Percentiles rank a stretch among this genome's conserved stretches.
These are phyloP conservation scores for Paramyrothecium sp. DNA, from an alignment of 2,329 filamentous ascomycete genomes.

Conservation along the genomic window DNA sequence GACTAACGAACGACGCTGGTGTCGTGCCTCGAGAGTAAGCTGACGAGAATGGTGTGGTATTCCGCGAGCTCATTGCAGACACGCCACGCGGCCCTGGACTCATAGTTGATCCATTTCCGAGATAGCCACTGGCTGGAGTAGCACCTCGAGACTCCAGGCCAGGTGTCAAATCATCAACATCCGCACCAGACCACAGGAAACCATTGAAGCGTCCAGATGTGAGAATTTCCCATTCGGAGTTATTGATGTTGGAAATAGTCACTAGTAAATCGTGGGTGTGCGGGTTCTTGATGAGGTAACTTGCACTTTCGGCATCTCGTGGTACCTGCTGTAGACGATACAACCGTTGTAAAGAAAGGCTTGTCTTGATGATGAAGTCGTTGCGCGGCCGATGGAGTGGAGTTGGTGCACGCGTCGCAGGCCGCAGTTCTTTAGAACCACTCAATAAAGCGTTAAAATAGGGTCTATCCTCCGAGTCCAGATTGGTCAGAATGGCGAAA, in stretches of 20 bases:
- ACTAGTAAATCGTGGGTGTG: conserved; percentile 81
- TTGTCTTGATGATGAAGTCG: conserved; percentile 72
- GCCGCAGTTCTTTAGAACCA: conserved; percentile 56
- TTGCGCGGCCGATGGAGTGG: conserved; percentile 65
- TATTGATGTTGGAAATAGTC: conserved; percentile 83
- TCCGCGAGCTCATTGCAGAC: conserved; percentile 42
- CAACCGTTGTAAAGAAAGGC: conserved; percentile 77
- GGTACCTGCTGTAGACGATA: conserved; percentile 74
- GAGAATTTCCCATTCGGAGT: conserved; percentile 95
- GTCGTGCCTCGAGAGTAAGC: conserved; percentile 57
- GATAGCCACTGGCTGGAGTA: conserved; percentile 52
- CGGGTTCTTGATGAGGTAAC: conserved; percentile 82
- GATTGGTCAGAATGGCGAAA: conserved; percentile 89
- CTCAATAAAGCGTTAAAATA: conserved; percentile 79
- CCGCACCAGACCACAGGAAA: conserved; percentile 90
- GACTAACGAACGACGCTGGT: conserved; percentile 57
- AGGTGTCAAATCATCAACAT: conserved; percentile 49
- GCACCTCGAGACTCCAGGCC: conserved; percentile 51
- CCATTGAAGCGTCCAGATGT: conserved; percentile 93
- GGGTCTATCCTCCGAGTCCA: conserved; percentile 72
- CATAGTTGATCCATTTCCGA: conserved; percentile 31
- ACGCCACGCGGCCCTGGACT: conserved; percentile 39
- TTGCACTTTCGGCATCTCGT: conserved; percentile 80
- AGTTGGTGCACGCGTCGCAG: conserved; percentile 64
- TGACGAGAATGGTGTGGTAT: conserved; percentile 47